Evolutionary conservation across 2,329 filamentous ascomycete species (phyloP), one percentile per base, ranked within the genome.

Genomic region (Colletotrichum tropicicola): DNA sequence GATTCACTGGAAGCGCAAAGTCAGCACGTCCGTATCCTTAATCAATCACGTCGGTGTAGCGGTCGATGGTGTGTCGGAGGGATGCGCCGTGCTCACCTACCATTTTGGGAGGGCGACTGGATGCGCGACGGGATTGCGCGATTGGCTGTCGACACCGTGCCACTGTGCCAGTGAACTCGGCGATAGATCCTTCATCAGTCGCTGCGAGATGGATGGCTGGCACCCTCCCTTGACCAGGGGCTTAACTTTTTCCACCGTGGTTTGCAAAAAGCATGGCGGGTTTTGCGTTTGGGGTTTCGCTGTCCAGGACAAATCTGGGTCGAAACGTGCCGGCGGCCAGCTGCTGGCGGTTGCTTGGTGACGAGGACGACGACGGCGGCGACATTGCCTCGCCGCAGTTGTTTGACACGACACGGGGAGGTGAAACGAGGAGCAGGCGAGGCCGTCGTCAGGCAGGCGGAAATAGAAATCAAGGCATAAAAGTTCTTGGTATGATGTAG

Each of bases 401-500:
- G 2, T 5, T 35, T n/a, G 27, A 41, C n/a, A 17, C 23, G 25
- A 19, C 39, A 23, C 32, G 32, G 32, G 32, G 13, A 43, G 15
- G 37, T 13, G 35, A 43, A 28, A 19, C 13, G 47, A 32, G 37
- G 9, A 30, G 21, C 25, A 53, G 28, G 43, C 19, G 37, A 44
- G 45, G 35, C 17, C 12, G 30, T 39, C 28, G 28, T 17, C 28
- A 39, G n/a, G 10, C 21, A 13, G 12, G 48, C 21, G 21, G 27
- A 19, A 19, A 23, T 37, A 39, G 57, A 49, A 61, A 61, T 23
- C 48, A 65, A 27, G 61, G 43, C 56, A 61, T 51, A 17, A 17
- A 21, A 32, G 15, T 35, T 28, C 57, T 62, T 65, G 62, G 62
- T 56, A 65, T 65, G 62, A 65, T 65, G 62, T 65, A 32, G 57